Conservation (phyloP, 495 filamentous ascomycete genomes). For the Acidiella bohemica region DNA sequence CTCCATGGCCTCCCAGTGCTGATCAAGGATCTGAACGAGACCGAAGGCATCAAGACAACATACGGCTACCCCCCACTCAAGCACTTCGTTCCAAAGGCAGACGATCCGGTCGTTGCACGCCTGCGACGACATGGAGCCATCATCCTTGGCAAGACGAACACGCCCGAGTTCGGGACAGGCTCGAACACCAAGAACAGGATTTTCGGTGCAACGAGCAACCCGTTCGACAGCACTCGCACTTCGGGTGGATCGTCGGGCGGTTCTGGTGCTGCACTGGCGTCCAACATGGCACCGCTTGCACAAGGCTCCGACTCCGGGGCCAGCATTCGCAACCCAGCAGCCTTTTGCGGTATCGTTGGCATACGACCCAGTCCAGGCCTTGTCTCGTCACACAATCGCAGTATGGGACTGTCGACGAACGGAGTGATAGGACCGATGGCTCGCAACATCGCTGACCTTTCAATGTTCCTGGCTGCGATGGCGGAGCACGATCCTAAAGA, state of each 20-base stretch:
- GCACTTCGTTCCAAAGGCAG: neutral
- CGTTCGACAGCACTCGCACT: neutral
- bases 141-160: conserved; percentile 1
- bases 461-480: neutral
- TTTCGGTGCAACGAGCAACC: neutral
- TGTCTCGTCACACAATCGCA: neutral
- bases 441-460: neutral
- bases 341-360: neutral
- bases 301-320: neutral
- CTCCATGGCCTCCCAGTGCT: neutral
- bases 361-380: neutral
- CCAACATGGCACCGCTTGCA: neutral
- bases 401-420: neutral
- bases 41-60: neutral
- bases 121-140: conserved; percentile 1
- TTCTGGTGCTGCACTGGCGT: neutral
- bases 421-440: neutral
- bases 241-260: neutral
- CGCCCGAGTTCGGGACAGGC: neutral
- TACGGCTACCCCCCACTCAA: neutral
- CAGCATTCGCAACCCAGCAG: neutral
- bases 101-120: neutral
- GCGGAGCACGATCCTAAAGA: neutral
- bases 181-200: neutral
- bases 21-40: conserved; percentile 1